Conservation (phyloP, 139 green algal genomes). For the Zygnema circumcarinatum region DNA sequence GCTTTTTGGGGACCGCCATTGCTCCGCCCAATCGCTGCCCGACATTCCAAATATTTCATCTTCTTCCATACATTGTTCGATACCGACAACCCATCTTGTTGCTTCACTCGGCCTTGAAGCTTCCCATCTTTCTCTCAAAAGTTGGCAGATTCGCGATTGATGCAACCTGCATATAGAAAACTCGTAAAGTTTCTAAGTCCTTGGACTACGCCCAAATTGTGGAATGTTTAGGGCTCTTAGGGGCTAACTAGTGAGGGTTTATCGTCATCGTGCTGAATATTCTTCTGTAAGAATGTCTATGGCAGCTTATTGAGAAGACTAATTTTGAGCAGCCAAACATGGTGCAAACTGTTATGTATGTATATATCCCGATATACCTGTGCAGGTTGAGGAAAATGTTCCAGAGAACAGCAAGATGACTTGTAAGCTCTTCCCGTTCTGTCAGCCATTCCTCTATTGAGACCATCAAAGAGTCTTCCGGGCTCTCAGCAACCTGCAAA, state of each 20-base stretch:
- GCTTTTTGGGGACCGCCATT: neutral
- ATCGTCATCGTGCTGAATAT: no score
- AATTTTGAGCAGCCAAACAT: no score
- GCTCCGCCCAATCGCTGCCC: slow-evolving; percentile 1
- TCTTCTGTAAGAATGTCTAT: no score
- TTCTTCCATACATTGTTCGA: neutral
- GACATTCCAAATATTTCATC: slow-evolving; percentile 12
- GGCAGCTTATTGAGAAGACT: no score
- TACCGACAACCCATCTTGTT: neutral
- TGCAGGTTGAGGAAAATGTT: slow-evolving; percentile 32
- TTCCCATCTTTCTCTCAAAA: slow-evolving; percentile 9
- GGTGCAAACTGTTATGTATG: no score
- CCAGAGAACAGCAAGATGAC: slow-evolving; percentile 11
- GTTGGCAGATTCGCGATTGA: neutral
- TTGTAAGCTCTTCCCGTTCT: slow-evolving; percentile 11
- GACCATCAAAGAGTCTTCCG: neutral
- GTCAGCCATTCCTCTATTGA: slow-evolving; percentile 10
- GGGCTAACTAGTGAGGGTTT: no score
- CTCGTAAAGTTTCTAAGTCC: no score
- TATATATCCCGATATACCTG: no score
- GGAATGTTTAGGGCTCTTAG: no score
- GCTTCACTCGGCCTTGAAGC: neutral
- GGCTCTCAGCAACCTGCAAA: neutral
- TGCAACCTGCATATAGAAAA: no score
- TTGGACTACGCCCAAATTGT: no score